Conservation (phyloP, 2,329 filamentous ascomycete species). For the Pseudogymnoascus sp. region DNA sequence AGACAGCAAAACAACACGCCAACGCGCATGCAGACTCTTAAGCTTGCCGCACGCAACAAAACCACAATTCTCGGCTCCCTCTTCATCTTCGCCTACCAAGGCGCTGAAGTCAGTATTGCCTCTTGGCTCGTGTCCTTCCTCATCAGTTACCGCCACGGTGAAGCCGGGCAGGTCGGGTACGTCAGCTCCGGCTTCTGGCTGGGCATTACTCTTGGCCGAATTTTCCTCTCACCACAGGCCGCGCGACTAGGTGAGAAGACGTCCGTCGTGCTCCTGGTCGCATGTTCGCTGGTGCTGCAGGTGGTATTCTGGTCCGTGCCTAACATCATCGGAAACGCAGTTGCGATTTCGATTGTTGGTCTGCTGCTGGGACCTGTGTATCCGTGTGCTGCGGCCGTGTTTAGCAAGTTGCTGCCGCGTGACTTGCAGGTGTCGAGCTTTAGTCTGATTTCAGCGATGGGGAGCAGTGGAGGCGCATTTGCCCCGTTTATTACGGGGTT, state of each 20-base stretch:
- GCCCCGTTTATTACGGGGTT: conserved; percentile 43
- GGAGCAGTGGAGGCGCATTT: conserved; percentile 60
- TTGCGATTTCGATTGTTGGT: conserved; percentile 61
- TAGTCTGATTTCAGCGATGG: conserved; percentile 60
- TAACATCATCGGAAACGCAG: conserved; percentile 62
- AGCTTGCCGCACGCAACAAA: conserved; percentile 28
- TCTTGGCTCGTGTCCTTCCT: conserved; percentile 85
- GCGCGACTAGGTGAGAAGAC: conserved; percentile 60
- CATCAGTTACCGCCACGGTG: conserved; percentile 60
- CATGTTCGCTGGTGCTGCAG: conserved; percentile 58
- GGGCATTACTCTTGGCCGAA: conserved; percentile 69
- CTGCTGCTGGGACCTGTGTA: conserved; percentile 72
- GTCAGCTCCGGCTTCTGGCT: conserved; percentile 65
- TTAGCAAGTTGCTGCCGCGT: conserved; percentile 50
- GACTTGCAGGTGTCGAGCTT: conserved; percentile 54
- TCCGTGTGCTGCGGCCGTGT: conserved; percentile 59
- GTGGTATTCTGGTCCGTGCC: conserved; percentile 72
- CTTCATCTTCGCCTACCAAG: conserved; percentile 83
- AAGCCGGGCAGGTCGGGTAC: conserved; percentile 66
- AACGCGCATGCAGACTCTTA: conserved; percentile 30
- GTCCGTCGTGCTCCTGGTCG: conserved; percentile 55
- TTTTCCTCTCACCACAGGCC: conserved; percentile 58
- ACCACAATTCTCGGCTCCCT: conserved; percentile 62
- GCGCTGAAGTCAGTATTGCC: conserved; percentile 73
- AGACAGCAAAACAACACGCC: conserved; percentile 14